A percentile compares a stretch with the other conserved stretches of the same genome.
Conservation (phyloP, 768 basidiomycete species). For the Mycena amicta region DNA sequence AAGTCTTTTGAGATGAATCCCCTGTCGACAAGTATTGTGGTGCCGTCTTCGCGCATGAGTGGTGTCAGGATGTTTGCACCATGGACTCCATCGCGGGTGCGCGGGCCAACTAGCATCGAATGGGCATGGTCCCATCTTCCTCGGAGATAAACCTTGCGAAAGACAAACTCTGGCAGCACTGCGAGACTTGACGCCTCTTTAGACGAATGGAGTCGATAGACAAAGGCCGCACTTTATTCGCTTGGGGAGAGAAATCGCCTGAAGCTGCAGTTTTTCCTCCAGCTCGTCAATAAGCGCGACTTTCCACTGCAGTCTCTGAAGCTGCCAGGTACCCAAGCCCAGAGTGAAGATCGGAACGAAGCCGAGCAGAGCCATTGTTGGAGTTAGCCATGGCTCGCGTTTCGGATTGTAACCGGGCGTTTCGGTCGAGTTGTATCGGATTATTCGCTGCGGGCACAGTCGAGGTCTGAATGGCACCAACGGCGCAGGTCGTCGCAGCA, state of each 20-base stretch:
- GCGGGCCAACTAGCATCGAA: conserved; percentile 81
- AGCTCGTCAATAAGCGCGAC: conserved; percentile 90
- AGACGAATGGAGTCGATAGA: not conserved
- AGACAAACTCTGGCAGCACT: conserved; percentile 86
- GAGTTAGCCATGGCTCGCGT: conserved; percentile 63
- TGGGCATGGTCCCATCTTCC: conserved; percentile 82
- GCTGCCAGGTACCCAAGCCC: conserved; percentile 90
- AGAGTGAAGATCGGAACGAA: conserved; percentile 91
- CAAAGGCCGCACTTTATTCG: conserved; percentile 76
- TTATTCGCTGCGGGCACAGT: conserved; percentile 2
- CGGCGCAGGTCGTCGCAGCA: conserved; percentile 21
- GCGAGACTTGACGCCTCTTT: conserved; percentile 46
- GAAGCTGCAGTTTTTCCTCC: conserved; percentile 82
- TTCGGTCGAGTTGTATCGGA: conserved; percentile 25
- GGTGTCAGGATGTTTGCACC: conserved; percentile 92
- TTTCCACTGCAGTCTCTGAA: conserved; percentile 94
- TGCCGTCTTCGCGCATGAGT: conserved; percentile 73
- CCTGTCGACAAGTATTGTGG: conserved; percentile 88
- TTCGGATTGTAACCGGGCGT: conserved; percentile 59
- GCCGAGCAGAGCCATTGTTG: conserved; percentile 75
- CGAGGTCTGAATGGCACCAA: conserved; percentile 3
- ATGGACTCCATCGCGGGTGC: conserved; percentile 84
- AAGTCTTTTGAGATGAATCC: conserved; percentile 79
- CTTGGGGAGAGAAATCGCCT: conserved; percentile 76
- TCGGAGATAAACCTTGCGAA: conserved; percentile 76